Base-by-base conservation (phyloP, 2,329 filamentous ascomycete species). In the Sporothrix mexicana region DNA sequence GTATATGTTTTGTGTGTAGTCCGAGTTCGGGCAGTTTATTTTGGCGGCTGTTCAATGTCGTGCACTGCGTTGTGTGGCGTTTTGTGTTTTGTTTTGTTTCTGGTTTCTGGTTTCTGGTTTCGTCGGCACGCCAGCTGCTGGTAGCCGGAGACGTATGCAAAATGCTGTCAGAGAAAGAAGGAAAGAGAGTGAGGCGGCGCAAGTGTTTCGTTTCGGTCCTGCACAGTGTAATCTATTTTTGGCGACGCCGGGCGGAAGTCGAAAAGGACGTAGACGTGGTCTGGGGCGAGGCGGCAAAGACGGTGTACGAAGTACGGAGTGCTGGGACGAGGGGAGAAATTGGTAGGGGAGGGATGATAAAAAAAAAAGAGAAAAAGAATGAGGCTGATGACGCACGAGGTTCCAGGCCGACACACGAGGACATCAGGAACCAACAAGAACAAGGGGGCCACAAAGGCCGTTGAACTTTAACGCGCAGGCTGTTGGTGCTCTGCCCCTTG, bases 361-460 rank as follows among this genome's bases (percentile, higher is more conserved):
- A 23, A 55, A 23, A 23, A 23, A 10, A 41, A 3, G 30, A 41
- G 59, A n/a, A 30, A 20, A 30, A 30, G n/a, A 25, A 59, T 47
- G 61, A 66, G 61, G 61, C 61, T 66, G 61, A 47, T 25, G 59
- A 43, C 17, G 59, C 57, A 62, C 57, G 7, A n/a, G 57, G 57
- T 41, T 13, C 59, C 20, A 23, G 41, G 12, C 12, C 53, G 23
- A 57, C 8, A 57, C n/a, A 10, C 12, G 12, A 41, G 8, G 8
- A 62, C 17, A 45, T 17, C 2, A 47, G 12, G 41, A 20, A 25
- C 61, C 30, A 36, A 10, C 12, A 20, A 41, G 8, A 7, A 62
- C 17, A 45, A 6, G 25, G 12, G 41, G 20, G 17, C 61, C 61
- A 47, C 12, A 47, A 23, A 47, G 20, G 20, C 61, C 41, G 61